Conservation (phyloP, 768 basidiomycete species). For the Psilocybe subaeruginosa region DNA sequence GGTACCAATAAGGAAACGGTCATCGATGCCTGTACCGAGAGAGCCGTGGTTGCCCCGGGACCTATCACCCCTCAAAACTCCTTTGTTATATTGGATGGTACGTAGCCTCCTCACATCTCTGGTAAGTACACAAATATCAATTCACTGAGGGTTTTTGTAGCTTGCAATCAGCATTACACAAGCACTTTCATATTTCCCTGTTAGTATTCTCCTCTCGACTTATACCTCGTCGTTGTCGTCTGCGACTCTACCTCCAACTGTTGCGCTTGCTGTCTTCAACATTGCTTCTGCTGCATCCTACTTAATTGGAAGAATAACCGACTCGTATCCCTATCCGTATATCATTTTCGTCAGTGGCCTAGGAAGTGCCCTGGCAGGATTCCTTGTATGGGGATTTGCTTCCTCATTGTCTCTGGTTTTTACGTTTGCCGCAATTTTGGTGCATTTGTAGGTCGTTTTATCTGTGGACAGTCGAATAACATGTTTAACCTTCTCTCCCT, state of each 20-base stretch:
- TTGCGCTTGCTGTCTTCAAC: conserved; percentile 12
- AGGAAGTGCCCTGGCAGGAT: conserved; percentile 10
- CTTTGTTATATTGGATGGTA: not conserved
- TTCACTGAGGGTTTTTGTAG: not conserved
- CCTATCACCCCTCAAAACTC: not conserved
- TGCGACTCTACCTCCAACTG: conserved; percentile 12
- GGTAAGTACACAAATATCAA: not conserved
- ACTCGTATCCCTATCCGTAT: conserved; percentile 15
- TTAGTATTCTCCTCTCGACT: conserved; percentile 13
- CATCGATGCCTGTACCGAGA: conserved; percentile 4
- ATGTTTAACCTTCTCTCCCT: not conserved
- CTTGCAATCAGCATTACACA: conserved; percentile 5
- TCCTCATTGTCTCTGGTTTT: conserved; percentile 10
- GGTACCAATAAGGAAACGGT: not conserved
- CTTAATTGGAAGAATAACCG: conserved; percentile 9
- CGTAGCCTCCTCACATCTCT: not conserved
- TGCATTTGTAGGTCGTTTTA: conserved; percentile 3
- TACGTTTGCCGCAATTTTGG: conserved; percentile 11
- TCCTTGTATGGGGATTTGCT: conserved; percentile 14
- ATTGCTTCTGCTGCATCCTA: conserved; percentile 4
- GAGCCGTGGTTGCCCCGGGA: conserved; percentile 11
- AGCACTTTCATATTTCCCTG: conserved; percentile 11
- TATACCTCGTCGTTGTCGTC: conserved; percentile 14
- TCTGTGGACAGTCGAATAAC: not conserved
- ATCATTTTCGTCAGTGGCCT: conserved; percentile 12